phyloP scores from a whole-genome alignment of 2,329 filamentous ascomycete species.

The Trichoderma guizhouense region DNA sequence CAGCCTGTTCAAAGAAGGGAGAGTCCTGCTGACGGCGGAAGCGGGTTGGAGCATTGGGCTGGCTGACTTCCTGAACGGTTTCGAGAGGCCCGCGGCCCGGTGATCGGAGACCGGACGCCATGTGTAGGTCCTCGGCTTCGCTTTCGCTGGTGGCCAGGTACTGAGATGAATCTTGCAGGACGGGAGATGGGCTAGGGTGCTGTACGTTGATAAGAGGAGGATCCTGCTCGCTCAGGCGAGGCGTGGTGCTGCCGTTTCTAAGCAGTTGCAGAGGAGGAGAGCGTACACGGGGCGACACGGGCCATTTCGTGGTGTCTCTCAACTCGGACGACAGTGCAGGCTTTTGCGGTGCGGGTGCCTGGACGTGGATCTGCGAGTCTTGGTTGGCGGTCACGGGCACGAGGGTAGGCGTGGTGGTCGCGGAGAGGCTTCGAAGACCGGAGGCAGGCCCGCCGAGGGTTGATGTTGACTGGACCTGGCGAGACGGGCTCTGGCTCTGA shows the following conservation, averaged over 20 bases:
- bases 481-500: constrained; percentile 61
- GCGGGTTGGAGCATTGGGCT: constrained; percentile 64
- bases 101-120: constrained; percentile 53
- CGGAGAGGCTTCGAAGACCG: constrained; percentile 65
- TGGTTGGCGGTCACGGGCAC: constrained; percentile 57
- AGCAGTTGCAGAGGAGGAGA: constrained; percentile 65
- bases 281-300: constrained; percentile 71
- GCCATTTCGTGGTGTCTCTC: constrained; percentile 66
- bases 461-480: constrained; percentile 45
- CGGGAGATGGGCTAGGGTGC: constrained; percentile 46
- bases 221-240: constrained; percentile 49
- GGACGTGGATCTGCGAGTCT: constrained; percentile 52
- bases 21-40: constrained; percentile 38
- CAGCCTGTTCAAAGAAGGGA: constrained; percentile 48
- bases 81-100: constrained; percentile 67
- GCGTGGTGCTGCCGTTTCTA: constrained; percentile 44
- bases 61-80: constrained; percentile 87
- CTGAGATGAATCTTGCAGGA: constrained; percentile 37
- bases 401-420: constrained; percentile 64
- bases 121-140: constrained; percentile 50
- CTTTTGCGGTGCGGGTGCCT: constrained; percentile 64
- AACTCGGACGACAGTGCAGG: constrained; percentile 43
- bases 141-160: constrained; percentile 42
- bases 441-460: constrained; percentile 53
- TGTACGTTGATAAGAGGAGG: constrained; percentile 52